Conservation (phyloP, 2,329 filamentous ascomycete species). For the Anisogramma anomala region DNA sequence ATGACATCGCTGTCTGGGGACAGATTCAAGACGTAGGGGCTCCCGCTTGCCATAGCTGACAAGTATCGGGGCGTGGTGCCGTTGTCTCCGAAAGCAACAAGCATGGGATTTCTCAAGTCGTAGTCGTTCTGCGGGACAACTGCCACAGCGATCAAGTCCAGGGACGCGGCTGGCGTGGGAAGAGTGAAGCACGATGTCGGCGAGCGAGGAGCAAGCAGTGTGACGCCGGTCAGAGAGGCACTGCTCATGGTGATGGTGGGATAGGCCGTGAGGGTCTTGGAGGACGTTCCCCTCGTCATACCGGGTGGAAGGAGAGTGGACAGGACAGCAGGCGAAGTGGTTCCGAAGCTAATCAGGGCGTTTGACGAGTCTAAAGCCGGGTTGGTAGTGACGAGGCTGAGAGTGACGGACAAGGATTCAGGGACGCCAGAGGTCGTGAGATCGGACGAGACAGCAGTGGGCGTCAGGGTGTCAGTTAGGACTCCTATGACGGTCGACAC, state of each 20-base stretch:
- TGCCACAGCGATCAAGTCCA: conserved; percentile 16
- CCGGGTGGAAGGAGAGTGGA: conserved; percentile 7
- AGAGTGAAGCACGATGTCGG: conserved; percentile 18
- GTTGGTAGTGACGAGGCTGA: conserved; percentile 5
- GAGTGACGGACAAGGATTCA: conserved; percentile 5
- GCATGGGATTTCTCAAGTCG: conserved; percentile 13
- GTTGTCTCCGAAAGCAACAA: conserved; percentile 18
- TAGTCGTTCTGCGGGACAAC: conserved; percentile 8
- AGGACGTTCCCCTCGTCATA: conserved; percentile 6
- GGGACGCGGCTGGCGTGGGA: conserved; percentile 14
- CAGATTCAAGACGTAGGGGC: conserved; percentile 15
- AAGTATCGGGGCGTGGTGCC: conserved; percentile 18
- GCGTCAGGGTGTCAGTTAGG: conserved; percentile 7
- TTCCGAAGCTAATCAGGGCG: conserved; percentile 12
- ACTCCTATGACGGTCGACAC: conserved; percentile 4
- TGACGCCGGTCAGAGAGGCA: conserved; percentile 15
- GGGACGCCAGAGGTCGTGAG: conserved; percentile 12
- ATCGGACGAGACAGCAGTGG: conserved; percentile 9
- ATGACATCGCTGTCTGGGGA: conserved; percentile 15
- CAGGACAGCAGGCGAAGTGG: conserved; percentile 10
- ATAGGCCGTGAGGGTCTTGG: conserved; percentile 6
- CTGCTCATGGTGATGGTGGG: conserved; percentile 8
- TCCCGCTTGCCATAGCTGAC: conserved; percentile 15
- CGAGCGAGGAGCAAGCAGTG: conserved; percentile 16
- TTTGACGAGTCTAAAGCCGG: conserved; percentile 5